These are phyloP conservation scores for Blastobotrys apis DNA, from an alignment of 1,139 yeast species.

Conservation along the genomic window DNA sequence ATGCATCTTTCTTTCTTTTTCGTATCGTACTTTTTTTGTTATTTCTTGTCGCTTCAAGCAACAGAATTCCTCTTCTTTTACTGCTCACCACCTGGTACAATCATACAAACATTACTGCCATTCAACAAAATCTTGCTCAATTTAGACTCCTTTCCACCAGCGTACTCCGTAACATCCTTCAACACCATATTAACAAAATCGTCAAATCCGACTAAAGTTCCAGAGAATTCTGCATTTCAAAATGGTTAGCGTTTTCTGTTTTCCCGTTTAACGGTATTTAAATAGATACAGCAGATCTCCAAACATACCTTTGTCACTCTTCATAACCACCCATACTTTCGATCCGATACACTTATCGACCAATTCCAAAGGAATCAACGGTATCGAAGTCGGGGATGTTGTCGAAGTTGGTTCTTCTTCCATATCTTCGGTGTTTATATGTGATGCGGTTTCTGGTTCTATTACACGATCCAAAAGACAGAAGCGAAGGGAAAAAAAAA, in stretches of 20 bases:
- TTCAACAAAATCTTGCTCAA: constrained; percentile 72
- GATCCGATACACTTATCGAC: constrained; percentile 87
- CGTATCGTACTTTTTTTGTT: too few relatives aligned
- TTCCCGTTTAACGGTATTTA: background rate
- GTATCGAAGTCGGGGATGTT: background rate
- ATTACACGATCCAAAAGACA: too few relatives aligned
- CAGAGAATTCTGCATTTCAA: constrained; percentile 69
- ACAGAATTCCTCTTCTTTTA: too few relatives aligned
- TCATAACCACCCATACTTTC: constrained; percentile 70
- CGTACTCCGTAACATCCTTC: constrained; percentile 69
- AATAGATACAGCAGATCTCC: too few relatives aligned
- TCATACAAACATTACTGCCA: constrained; percentile 87
- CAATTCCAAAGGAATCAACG: constrained; percentile 68
- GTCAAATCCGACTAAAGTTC: constrained; percentile 86
- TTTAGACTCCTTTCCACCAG: constrained; percentile 41
- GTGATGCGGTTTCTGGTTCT: background rate
- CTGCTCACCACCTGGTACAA: constrained; percentile 32
- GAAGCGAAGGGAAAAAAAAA: background rate
- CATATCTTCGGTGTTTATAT: background rate
- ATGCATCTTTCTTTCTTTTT: too few relatives aligned
- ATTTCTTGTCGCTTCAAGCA: too few relatives aligned
- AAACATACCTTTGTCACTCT: constrained; percentile 28
- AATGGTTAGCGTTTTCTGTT: background rate
- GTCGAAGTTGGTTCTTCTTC: background rate
- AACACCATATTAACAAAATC: constrained; percentile 92